Base-by-base conservation (phyloP, 139 green algal genomes). In the Parachlorella kessleri region DNA sequence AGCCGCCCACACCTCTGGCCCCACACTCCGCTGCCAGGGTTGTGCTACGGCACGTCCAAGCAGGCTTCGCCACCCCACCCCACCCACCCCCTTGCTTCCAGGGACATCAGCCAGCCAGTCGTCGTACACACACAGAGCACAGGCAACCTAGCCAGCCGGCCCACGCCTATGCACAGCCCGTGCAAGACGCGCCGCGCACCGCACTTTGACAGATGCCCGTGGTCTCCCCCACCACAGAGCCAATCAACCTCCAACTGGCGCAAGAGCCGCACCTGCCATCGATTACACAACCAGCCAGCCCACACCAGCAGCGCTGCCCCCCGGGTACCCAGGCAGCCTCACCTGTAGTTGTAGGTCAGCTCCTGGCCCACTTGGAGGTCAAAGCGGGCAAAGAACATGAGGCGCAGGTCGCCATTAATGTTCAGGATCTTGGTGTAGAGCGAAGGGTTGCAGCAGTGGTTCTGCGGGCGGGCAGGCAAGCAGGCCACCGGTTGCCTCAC, bases 301-400 rank as follows among this genome's bases (percentile, higher is more conserved):
- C 35, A 8, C 67, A n/a, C 67, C 36, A 73, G 8, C 67, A 30
- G 6, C n/a, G n/a, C n/a, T n/a, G n/a, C n/a, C n/a, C n/a, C n/a
- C n/a, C n/a, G n/a, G n/a, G n/a, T n/a, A n/a, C n/a, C n/a, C n/a
- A n/a, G n/a, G n/a, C n/a, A n/a, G 21, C n/a, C 33, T 48, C 30
- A 84, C 66, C 84, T 65, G 88, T 97, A 97, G 84, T 98, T 91
- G 77, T 94, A 98, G 5, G 94, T 98, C 24, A 98, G 88, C 88
- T 98, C 95, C 82, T 93, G 83, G n/a, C 95, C 94, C 4, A 84
- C 81, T 14, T 69, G 55, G 48, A 98, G 87, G 81, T 96, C 91
- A 1, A 69, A 82, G n/a, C 91, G 85, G 1, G 94, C 92, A 75
- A 95, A 95, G 83, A 98, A 97, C 23, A 90, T 86, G 42, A 98